Conservation (phyloP, 805 yeast genomes). For the Dipodascopsis tothii region DNA sequence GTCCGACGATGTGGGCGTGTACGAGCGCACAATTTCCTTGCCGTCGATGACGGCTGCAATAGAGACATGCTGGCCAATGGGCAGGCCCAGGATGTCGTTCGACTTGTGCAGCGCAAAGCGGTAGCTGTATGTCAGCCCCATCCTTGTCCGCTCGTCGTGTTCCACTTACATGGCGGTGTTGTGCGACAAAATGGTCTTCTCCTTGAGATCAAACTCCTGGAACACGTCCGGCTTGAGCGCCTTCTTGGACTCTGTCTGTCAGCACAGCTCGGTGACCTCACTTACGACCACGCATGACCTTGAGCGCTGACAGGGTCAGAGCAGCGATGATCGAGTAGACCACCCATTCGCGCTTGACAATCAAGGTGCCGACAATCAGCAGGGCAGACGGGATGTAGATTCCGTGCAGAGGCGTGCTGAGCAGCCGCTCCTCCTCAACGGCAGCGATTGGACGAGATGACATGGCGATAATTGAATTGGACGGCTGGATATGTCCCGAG, state of each 20-base stretch:
- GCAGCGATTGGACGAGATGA: not conserved
- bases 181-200: slow-evolving; percentile 67
- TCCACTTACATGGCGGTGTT: slow-evolving; percentile 57
- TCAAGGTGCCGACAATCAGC: slow-evolving; percentile 27
- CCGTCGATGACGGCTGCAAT: slow-evolving; percentile 69
- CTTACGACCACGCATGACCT: slow-evolving; percentile 28
- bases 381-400: slow-evolving; percentile 28
- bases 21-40: slow-evolving; percentile 74
- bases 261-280: not conserved
- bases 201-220: slow-evolving; percentile 70
- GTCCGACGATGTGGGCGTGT: slow-evolving; percentile 74
- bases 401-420: slow-evolving; percentile 31
- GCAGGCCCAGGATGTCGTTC: slow-evolving; percentile 72
- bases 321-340: slow-evolving; percentile 25
- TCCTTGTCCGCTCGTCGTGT: not conserved
- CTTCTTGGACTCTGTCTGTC: slow-evolving; percentile 15
- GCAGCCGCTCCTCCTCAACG: slow-evolving; percentile 12
- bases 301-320: slow-evolving; percentile 22
- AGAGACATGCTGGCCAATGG: slow-evolving; percentile 88
- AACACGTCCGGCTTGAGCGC: slow-evolving; percentile 61
- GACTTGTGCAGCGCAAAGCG: slow-evolving; percentile 74
- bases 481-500: too few relatives aligned
- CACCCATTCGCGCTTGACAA: slow-evolving; percentile 26
- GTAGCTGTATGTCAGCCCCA: slow-evolving; percentile 30
- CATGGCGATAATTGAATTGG: too few relatives aligned